These are phyloP conservation scores for Aspergillus chevalieri DNA, from an alignment of 2,329 filamentous ascomycete species.

Conservation along the genomic window DNA sequence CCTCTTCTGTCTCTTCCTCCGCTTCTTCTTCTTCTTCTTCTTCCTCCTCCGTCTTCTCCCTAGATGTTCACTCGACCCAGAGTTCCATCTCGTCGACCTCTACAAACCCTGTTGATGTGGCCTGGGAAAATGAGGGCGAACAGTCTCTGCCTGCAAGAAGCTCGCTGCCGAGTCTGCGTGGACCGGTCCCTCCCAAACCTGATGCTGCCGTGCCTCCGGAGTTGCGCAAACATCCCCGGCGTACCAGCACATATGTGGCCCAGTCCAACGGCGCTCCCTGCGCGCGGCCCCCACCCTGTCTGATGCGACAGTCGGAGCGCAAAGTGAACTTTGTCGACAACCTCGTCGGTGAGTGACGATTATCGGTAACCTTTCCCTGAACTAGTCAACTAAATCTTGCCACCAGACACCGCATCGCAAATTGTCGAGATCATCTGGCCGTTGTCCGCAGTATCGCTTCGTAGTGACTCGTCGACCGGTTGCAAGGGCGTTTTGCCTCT, in stretches of 20 bases:
- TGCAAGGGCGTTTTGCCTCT: constrained; percentile 77
- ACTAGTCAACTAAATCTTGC: constrained; percentile 19
- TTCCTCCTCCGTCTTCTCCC: constrained; percentile 71
- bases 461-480: constrained; percentile 58
- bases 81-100: constrained; percentile 64
- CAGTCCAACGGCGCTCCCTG: constrained; percentile 42
- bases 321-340: constrained; percentile 95
- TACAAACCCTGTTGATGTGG: constrained; percentile 52
- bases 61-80: constrained; percentile 58
- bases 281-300: constrained; percentile 62
- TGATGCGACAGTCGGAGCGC: constrained; percentile 82
- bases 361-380: constrained; percentile 10
- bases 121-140: constrained; percentile 38
- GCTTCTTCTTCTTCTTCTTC: constrained; percentile 74
- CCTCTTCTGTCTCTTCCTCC: constrained; percentile 65
- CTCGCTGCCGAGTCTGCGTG: constrained; percentile 14
- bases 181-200: constrained; percentile 21
- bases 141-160: constrained; percentile 23
- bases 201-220: constrained; percentile 34
- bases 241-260: constrained; percentile 47
- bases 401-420: constrained; percentile 85
- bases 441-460: constrained; percentile 71
- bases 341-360: constrained; percentile 78
- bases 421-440: constrained; percentile 98
- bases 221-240: constrained; percentile 48